These are phyloP conservation scores for Cryptococcus sp. DNA, from an alignment of 1,284 basidiomycete species.

Conservation along the genomic window DNA sequence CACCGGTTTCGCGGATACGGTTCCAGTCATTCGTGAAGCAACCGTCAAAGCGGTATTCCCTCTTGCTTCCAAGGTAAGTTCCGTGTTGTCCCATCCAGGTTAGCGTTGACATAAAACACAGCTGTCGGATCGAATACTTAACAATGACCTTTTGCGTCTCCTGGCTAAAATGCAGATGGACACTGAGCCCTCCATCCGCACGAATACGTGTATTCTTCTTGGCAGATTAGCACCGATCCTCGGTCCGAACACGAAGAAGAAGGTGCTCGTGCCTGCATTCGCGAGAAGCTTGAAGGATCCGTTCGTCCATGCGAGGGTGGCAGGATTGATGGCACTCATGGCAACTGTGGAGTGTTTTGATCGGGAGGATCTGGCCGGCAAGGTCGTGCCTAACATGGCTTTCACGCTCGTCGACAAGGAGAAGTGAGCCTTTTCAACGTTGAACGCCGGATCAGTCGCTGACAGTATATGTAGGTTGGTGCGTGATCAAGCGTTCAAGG, in stretches of 20 bases:
- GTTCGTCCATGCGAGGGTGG: slow-evolving; percentile 91
- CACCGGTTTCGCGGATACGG: slow-evolving; percentile 93
- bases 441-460: slow-evolving; percentile 2
- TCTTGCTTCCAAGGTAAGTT: slow-evolving; percentile 74
- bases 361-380: slow-evolving; percentile 80
- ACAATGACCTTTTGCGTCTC: slow-evolving; percentile 91
- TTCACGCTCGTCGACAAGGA: slow-evolving; percentile 83
- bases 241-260: slow-evolving; percentile 84
- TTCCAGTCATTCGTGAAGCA: slow-evolving; percentile 89
- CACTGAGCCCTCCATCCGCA: slow-evolving; percentile 89
- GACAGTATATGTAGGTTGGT: slow-evolving; percentile 63
- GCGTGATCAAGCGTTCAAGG: slow-evolving; percentile 91
- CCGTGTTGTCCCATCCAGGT: neutral
- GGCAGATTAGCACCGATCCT: slow-evolving; percentile 85
- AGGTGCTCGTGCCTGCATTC: slow-evolving; percentile 95
- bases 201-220: slow-evolving; percentile 95
- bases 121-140: slow-evolving; percentile 88
- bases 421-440: slow-evolving; percentile 62
- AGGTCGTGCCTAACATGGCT: slow-evolving; percentile 82
- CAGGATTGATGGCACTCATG: slow-evolving; percentile 94
- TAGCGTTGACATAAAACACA: slow-evolving; percentile 39
- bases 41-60: slow-evolving; percentile 86
- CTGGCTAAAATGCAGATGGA: slow-evolving; percentile 93
- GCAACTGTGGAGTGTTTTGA: slow-evolving; percentile 91
- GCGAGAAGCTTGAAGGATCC: slow-evolving; percentile 84